Percentiles rank a stretch among this genome's conserved stretches.
These are phyloP conservation scores for Erodium trifolium DNA, from an alignment of 441 rosid genomes.

Conservation along the genomic window DNA sequence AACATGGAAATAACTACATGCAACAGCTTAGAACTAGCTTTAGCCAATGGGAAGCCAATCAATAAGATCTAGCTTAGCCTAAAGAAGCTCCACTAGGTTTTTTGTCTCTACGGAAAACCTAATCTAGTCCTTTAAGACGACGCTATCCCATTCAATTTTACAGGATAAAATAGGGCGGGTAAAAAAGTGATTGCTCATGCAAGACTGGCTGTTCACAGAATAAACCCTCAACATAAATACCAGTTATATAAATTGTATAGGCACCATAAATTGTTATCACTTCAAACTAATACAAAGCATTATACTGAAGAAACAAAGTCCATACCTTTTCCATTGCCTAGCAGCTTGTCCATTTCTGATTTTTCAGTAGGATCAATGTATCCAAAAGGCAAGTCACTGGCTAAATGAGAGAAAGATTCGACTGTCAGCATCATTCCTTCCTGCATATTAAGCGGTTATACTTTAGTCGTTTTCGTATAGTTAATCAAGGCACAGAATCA, in stretches of 20 bases:
- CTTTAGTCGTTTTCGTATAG: slow-evolving; percentile 10
- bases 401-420: slow-evolving; percentile 53
- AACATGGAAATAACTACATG: slow-evolving; percentile 7
- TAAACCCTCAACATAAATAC: slow-evolving; percentile 12
- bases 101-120: background rate
- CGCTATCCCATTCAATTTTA: slow-evolving; percentile 7
- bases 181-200: background rate
- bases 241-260: slow-evolving; percentile 5
- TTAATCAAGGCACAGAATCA: background rate
- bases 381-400: slow-evolving; percentile 33
- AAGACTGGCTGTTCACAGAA: slow-evolving; percentile 1
- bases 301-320: slow-evolving; percentile 16
- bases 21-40: slow-evolving; percentile 10
- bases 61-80: background rate
- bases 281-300: background rate
- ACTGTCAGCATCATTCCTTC: slow-evolving; percentile 64
- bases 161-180: background rate
- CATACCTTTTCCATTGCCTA: slow-evolving; percentile 84
- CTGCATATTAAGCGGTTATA: slow-evolving; percentile 35
- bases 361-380: slow-evolving; percentile 29
- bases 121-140: slow-evolving; percentile 3
- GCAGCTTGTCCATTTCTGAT: slow-evolving; percentile 67
- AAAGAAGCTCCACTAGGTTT: background rate
- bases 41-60: background rate
- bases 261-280: background rate